Percentiles rank a stretch among this genome's conserved stretches.
These are phyloP conservation scores for Pseudogymnoascus sp. DNA, from an alignment of 2,329 filamentous ascomycete genomes.

Conservation along the genomic window DNA sequence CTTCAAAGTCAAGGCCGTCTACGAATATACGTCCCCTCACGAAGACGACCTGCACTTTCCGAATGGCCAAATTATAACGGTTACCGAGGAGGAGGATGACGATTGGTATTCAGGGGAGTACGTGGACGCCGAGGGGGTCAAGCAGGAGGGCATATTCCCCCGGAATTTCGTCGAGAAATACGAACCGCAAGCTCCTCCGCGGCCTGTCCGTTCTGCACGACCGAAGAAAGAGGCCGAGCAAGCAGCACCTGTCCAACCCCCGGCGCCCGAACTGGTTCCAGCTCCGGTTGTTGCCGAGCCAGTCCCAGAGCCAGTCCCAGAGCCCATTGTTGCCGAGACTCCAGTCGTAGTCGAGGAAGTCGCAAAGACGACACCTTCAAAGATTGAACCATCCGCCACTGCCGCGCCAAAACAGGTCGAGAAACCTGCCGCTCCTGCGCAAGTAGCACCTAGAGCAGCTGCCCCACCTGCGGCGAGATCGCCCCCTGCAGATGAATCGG, in stretches of 20 bases:
- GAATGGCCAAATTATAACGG: constrained; percentile 83
- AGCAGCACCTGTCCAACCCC: constrained; percentile 33
- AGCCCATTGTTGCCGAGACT: constrained; percentile 32
- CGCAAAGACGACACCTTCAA: constrained; percentile 7
- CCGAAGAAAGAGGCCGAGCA: constrained; percentile 50
- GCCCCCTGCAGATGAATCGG: constrained; percentile 50
- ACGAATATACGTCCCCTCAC: constrained; percentile 87
- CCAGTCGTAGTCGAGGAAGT: constrained; percentile 27
- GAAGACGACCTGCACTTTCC: constrained; percentile 90
- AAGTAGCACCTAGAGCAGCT: constrained; percentile 38
- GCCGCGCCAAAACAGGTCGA: constrained; percentile 37
- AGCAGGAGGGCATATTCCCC: constrained; percentile 82
- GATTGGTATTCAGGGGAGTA: constrained; percentile 95
- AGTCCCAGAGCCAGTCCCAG: constrained; percentile 30
- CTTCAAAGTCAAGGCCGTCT: constrained; percentile 94
- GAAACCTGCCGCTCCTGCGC: constrained; percentile 36
- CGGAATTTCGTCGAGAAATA: constrained; percentile 97
- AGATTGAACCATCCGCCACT: constrained; percentile 15
- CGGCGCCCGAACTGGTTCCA: constrained; percentile 28
- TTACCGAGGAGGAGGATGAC: constrained; percentile 84
- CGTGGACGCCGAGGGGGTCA: constrained; percentile 64
- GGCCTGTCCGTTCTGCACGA: constrained; percentile 66
- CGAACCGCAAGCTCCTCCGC: constrained; percentile 82
- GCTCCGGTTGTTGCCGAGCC: constrained; percentile 8
- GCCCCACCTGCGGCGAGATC: constrained; percentile 53